Percentiles rank a stretch among this genome's conserved stretches.
Conservation (phyloP, 2,329 filamentous ascomycete species). For the Sarocladiaceae sp. region DNA sequence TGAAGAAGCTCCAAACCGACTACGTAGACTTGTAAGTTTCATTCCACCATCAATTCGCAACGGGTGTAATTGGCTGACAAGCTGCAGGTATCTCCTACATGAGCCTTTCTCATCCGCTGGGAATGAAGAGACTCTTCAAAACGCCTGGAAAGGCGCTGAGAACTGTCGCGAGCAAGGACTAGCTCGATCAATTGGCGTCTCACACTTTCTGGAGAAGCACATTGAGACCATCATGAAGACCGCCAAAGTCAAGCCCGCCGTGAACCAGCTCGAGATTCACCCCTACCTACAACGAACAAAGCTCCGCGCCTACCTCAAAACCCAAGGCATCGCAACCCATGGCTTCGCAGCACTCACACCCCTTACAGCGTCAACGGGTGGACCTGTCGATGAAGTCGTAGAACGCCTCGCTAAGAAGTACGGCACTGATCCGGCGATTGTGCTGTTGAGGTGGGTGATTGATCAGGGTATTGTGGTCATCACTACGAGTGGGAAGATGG, state of each 20-base stretch:
- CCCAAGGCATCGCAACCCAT: neutral
- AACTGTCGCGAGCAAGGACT: neutral
- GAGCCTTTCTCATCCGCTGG: neutral
- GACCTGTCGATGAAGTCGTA: neutral
- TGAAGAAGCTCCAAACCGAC: neutral
- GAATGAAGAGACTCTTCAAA: neutral
- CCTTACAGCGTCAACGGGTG: neutral
- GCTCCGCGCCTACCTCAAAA: slow-evolving; percentile 42
- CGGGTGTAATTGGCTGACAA: neutral
- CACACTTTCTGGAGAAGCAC: slow-evolving; percentile 69
- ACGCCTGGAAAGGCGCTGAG: neutral
- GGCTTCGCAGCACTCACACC: neutral
- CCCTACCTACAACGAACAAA: slow-evolving; percentile 59
- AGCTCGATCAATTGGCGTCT: slow-evolving; percentile 65
- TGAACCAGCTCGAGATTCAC: slow-evolving; percentile 66
- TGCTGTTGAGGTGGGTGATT: slow-evolving; percentile 3
- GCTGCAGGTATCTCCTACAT: neutral
- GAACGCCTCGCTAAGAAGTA: neutral
- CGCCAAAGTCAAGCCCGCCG: slow-evolving; percentile 37
- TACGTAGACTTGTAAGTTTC: slow-evolving; percentile 1
- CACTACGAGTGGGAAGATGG: slow-evolving; percentile 1
- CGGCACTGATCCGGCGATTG: slow-evolving; percentile 32
- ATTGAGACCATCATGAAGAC: slow-evolving; percentile 32
- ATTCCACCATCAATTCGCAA: neutral
- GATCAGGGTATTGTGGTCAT: slow-evolving; percentile 8